phyloP scores from a whole-genome alignment of 352 stramenopile species.

The Phytopythium delawarense region DNA sequence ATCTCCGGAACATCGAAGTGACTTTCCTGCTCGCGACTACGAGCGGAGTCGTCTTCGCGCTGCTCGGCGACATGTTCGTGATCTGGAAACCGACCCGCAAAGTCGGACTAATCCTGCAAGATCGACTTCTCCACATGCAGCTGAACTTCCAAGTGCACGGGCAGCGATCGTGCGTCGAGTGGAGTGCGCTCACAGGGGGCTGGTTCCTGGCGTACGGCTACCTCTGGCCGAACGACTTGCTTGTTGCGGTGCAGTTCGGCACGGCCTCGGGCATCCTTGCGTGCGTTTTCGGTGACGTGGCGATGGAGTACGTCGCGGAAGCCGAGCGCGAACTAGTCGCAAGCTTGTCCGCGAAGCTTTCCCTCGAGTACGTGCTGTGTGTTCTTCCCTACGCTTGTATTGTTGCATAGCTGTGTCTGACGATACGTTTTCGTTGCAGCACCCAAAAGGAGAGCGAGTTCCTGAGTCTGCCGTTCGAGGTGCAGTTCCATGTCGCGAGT shows the following conservation, averaged over 20 bases:
- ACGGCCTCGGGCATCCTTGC: conserved; percentile 63
- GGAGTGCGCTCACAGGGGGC: conserved; percentile 42
- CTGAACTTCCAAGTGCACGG: conserved; percentile 56
- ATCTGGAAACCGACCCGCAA: conserved; percentile 80
- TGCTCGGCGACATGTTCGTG: conserved; percentile 82
- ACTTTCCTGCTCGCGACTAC: conserved; percentile 75
- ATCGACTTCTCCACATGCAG: conserved; percentile 63
- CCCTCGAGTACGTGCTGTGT: conserved; percentile 35
- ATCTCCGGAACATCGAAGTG: conserved; percentile 75
- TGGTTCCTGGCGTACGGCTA: conserved; percentile 69
- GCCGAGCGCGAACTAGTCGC: conserved; percentile 63
- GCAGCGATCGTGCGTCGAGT: conserved; percentile 48
- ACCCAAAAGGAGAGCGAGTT: conserved; percentile 58
- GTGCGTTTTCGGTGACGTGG: conserved; percentile 71
- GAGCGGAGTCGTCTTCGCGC: conserved; percentile 70
- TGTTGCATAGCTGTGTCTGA: neutral
- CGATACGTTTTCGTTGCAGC: conserved; percentile 19
- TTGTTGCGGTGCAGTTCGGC: conserved; percentile 73
- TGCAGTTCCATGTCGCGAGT: conserved; percentile 74
- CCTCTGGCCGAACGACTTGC: conserved; percentile 61
- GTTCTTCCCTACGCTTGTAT: neutral
- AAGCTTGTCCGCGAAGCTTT: conserved; percentile 31
- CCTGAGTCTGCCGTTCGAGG: conserved; percentile 72
- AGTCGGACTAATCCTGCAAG: conserved; percentile 74
- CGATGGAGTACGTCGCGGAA: conserved; percentile 57